Conservation (phyloP, 495 filamentous ascomycete species). For the Massariosphaeria phaeospora region DNA sequence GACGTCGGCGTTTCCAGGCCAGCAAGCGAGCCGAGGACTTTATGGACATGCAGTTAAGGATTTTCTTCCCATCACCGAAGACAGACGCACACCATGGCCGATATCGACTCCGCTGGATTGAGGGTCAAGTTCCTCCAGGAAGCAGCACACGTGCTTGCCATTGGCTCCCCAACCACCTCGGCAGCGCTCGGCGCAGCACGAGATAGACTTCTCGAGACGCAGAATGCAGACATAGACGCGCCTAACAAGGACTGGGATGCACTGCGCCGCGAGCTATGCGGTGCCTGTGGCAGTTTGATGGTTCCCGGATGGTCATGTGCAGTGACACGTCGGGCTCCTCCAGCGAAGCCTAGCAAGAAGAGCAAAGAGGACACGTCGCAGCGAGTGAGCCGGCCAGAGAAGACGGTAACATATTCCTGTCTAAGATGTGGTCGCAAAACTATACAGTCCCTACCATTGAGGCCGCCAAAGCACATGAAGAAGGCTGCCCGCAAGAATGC, state of each 20-base stretch:
- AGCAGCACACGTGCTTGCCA: constrained; percentile 43
- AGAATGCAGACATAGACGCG: constrained; percentile 38
- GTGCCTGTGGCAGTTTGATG: constrained; percentile 50
- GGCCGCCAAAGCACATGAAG: constrained; percentile 13
- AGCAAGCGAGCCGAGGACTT: not conserved
- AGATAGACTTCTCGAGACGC: constrained; percentile 44
- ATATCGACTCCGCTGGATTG: not conserved
- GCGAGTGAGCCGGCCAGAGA: constrained; percentile 39
- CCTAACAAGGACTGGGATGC: constrained; percentile 37
- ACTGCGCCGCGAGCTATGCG: constrained; percentile 46
- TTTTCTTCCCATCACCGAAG: not conserved
- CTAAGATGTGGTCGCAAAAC: constrained; percentile 29
- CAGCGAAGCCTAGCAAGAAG: not conserved
- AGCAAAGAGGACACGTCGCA: constrained; percentile 23
- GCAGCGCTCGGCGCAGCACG: constrained; percentile 45
- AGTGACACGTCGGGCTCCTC: not conserved
- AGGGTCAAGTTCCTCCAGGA: constrained; percentile 43
- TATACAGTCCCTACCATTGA: constrained; percentile 5
- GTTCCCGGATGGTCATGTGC: constrained; percentile 44
- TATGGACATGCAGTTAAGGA: not conserved
- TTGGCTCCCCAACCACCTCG: constrained; percentile 47
- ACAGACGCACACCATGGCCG: not conserved
- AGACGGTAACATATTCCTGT: constrained; percentile 28
- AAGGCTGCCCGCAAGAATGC: not conserved
- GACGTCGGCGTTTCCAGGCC: constrained; percentile 21